phyloP scores from a whole-genome alignment of 2,329 filamentous ascomycete genomes.

The Diplodia intermedia region DNA sequence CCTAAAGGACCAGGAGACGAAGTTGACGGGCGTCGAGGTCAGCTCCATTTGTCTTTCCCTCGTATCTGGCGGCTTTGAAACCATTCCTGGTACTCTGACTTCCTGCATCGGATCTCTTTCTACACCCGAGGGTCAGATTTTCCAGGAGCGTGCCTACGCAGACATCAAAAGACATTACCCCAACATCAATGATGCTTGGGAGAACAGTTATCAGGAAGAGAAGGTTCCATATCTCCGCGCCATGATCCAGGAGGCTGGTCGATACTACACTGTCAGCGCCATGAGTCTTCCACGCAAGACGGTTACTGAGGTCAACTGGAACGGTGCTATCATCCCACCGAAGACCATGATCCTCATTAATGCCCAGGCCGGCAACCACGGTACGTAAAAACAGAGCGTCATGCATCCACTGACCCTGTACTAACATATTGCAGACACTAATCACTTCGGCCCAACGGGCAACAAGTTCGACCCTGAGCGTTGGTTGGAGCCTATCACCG shows the following conservation, averaged over 20 bases:
- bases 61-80: constrained; percentile 63
- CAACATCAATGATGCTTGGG: constrained; percentile 57
- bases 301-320: constrained; percentile 58
- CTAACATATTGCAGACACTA: constrained; percentile 47
- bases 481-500: constrained; percentile 52
- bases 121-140: constrained; percentile 57
- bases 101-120: constrained; percentile 59
- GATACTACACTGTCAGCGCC: constrained; percentile 62
- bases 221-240: constrained; percentile 57
- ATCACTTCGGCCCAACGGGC: constrained; percentile 58
- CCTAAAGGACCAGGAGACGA: constrained; percentile 62
- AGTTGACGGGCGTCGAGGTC: constrained; percentile 60
- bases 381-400: constrained; percentile 40
- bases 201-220: constrained; percentile 53
- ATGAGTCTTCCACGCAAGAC: constrained; percentile 63
- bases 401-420: not conserved
- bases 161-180: constrained; percentile 60
- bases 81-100: constrained; percentile 61
- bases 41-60: constrained; percentile 61
- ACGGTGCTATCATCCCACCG: constrained; percentile 59
- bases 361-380: constrained; percentile 62
- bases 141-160: constrained; percentile 60
- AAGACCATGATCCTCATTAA: constrained; percentile 64
- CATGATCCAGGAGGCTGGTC: constrained; percentile 60
- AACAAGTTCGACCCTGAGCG: constrained; percentile 58